Conservation (phyloP, 257 asterid species). For the Rubia yunnanensis region DNA sequence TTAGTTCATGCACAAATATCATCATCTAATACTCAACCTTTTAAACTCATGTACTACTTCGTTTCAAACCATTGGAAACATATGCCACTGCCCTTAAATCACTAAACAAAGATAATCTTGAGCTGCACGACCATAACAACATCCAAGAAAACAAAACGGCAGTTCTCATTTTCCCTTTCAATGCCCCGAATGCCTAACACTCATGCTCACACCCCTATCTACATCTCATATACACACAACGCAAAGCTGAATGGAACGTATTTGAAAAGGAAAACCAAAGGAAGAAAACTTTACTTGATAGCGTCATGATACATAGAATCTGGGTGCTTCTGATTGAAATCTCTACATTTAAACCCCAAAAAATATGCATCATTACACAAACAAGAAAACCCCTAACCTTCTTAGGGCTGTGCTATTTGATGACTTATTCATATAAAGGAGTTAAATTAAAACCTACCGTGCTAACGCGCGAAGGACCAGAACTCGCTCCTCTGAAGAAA, state of each 20-base stretch:
- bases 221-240: neutral
- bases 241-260: neutral
- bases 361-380: neutral
- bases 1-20: too few relatives aligned
- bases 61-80: too few relatives aligned
- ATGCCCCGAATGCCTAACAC: neutral
- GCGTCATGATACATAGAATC: slow-evolving; percentile 62
- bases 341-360: neutral
- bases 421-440: too few relatives aligned
- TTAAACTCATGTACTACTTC: too few relatives aligned
- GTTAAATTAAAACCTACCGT: too few relatives aligned
- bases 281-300: slow-evolving; percentile 43
- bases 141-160: neutral
- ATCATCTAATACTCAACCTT: too few relatives aligned
- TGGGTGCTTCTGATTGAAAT: slow-evolving; percentile 56
- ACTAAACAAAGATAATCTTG: neutral
- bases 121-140: neutral
- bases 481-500: too few relatives aligned
- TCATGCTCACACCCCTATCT: neutral
- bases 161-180: neutral
- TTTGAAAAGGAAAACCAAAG: slow-evolving; percentile 2
- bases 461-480: too few relatives aligned
- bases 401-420: neutral
- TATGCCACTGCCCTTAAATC: neutral
- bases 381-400: neutral